Conservation (phyloP, 2,329 filamentous ascomycete genomes). For the Paraconiothyrium sp. region DNA sequence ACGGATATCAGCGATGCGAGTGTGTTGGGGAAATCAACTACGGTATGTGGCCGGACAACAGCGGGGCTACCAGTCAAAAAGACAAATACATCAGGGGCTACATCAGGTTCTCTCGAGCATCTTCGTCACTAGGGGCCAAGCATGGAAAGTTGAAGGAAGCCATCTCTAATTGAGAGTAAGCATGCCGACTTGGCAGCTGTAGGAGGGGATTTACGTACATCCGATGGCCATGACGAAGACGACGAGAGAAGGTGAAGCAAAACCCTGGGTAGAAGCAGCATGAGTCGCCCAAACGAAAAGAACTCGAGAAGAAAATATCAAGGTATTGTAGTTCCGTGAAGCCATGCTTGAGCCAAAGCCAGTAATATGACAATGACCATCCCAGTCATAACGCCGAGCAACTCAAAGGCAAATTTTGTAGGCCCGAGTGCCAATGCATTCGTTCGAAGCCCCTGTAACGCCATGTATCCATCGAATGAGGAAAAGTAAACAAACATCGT, state of each 20-base stretch:
- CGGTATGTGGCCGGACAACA: constrained; percentile 29
- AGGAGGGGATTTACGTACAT: constrained; percentile 56
- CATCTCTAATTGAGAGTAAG: constrained; percentile 56
- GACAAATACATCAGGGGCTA: constrained; percentile 42
- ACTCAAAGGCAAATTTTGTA: constrained; percentile 40
- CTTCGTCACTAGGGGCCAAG: constrained; percentile 51
- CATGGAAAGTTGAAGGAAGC: constrained; percentile 43
- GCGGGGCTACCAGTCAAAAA: constrained; percentile 28
- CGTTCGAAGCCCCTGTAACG: constrained; percentile 45
- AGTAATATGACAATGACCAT: constrained; percentile 35
- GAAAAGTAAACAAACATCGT: constrained; percentile 44
- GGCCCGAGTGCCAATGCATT: constrained; percentile 51
- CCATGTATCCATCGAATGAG: constrained; percentile 48
- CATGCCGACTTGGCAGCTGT: constrained; percentile 49
- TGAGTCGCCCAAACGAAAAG: constrained; percentile 43
- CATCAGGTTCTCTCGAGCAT: constrained; percentile 44
- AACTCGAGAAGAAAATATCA: constrained; percentile 36
- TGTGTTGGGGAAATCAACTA: constrained; percentile 23
- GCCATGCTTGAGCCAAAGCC: constrained; percentile 42
- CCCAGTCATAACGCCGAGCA: constrained; percentile 51
- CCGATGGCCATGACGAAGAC: constrained; percentile 57
- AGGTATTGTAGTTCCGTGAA: constrained; percentile 47
- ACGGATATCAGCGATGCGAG: constrained; percentile 1
- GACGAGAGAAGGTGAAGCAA: constrained; percentile 52
- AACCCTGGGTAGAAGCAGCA: constrained; percentile 46